Base-by-base conservation (phyloP, 768 basidiomycete genomes). In the Pleurotus cornucopiae region DNA sequence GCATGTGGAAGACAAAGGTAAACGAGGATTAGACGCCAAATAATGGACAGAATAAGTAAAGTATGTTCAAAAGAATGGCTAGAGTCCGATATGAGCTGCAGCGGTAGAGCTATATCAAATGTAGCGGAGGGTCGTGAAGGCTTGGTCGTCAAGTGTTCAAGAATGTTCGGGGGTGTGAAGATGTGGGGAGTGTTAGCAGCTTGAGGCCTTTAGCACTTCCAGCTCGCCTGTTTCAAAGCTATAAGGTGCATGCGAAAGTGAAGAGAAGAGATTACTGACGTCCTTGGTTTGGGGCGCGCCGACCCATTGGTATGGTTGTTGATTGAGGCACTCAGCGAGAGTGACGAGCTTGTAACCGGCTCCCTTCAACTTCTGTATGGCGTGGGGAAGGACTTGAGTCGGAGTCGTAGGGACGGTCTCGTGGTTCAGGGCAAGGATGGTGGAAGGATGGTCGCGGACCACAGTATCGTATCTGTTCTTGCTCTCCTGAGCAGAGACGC, bases 341-440 rank as follows among this genome's bases (percentile, higher is more conserved):
- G 71, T 74, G n/a, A 78, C 78, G 14, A 80, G 64, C 14, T 58
- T 63, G 66, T 79, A 78, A 2, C 76, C 77, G 0, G 74, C 74
- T 0, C 47, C 58, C 56, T 76, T 61, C 37, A 80, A 68, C 26
- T 59, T 60, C 21, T 62, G 53, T 51, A 79, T 75, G 7, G 70
- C 76, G 56, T 73, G 70, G 0, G 76, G 75, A 45, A 78, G 60
- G 14, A 73, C 67, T 39, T 71, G 59, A 30, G 64, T 65, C 41
- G 58, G 59, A 39, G 59, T 57, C 9, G 41, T 34, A 9, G 56
- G 63, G 30, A 70, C 61, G 16, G 69, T 66, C 59, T 77, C 76
- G 55, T 78, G 76, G 54, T 76, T 70, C 44, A 78, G 62, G 7
- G 73, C 69, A 40, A 78, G 60, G 14, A 76, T 63, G 11, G 64